Conservation (phyloP, 371 early-diverging fungal genomes). For the Phascolomyces articulosus region DNA sequence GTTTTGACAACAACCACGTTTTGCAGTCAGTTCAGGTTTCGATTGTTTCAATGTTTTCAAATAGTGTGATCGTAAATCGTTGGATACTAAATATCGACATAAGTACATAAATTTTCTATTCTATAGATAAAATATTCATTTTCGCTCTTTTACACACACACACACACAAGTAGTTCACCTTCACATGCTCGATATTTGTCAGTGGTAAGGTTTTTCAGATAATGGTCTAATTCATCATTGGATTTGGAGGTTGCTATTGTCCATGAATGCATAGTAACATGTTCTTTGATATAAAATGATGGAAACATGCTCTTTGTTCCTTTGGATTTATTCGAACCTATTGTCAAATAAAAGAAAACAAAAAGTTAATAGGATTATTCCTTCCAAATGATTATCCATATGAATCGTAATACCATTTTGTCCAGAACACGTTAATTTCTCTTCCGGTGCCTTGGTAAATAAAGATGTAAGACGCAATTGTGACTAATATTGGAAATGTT, state of each 20-base stretch:
- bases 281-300: constrained; percentile 67
- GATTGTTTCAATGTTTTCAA: constrained; percentile 6
- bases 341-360: not conserved
- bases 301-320: constrained; percentile 55
- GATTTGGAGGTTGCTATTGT: constrained; percentile 4
- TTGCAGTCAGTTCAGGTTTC: constrained; percentile 8
- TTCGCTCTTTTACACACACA: too few relatives aligned
- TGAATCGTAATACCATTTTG: constrained; percentile 5
- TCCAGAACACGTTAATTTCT: constrained; percentile 2
- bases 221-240: not conserved
- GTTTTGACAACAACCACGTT: constrained; percentile 20
- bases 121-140: too few relatives aligned
- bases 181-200: not conserved
- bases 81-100: constrained; percentile 6
- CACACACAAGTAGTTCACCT: too few relatives aligned
- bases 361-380: too few relatives aligned
- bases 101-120: too few relatives aligned
- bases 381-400: too few relatives aligned
- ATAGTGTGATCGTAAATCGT: constrained; percentile 18
- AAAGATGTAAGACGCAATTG: constrained; percentile 48
- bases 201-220: constrained; percentile 1
- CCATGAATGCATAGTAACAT: constrained; percentile 48
- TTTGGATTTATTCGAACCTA: constrained; percentile 1
- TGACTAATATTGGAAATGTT: constrained; percentile 20
- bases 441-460: constrained; percentile 38